Evolutionary conservation across 352 stramenopile species (phyloP), one percentile per base, ranked within the genome.

Genomic region (Pilasporangium apinafurcum): DNA sequence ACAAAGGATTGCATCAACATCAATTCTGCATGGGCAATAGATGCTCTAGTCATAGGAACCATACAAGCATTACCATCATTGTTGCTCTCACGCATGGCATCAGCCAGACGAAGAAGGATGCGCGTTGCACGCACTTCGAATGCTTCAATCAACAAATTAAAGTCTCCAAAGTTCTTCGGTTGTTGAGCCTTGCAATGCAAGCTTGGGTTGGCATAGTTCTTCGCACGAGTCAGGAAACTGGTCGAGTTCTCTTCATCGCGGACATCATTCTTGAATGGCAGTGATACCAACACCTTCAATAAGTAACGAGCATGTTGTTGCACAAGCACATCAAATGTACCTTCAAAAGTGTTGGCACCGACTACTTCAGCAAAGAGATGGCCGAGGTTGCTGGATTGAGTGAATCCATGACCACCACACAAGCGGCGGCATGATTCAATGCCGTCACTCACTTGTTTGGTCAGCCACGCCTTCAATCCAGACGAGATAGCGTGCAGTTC

Each of bases 21-120:
- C n/a, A n/a, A n/a, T n/a, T 76, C 60, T n/a, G 61, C 35, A 43
- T 71, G 57, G 5, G 59, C 64, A 10, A 53, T 22, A 2, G 64
- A 76, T 10, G 62, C 61, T 9, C 51, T 50, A 3, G 60, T 62
- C 60, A 76, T 72, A 20, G 65, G 46, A 41, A 68, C 55, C 64
- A 76, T 76, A 50, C 9, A 56, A 16, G 49, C 21, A 39, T 66
- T 67, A 8, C 34, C 20, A 21, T 59, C 46, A 28, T 56, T 65
- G 17, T 50, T 58, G 21, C n/a, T n/a, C n/a, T n/a, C n/a, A n/a
- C 21, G n/a, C 39, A 60, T 36, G 12, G 39, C 54, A 14, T 45
- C 45, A 9, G 47, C 48, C 2, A 62, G 27, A 17, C 32, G 36
- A 14, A 49, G 27, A 13, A 56, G 43, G 8, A 26, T 31, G 10